These are phyloP conservation scores for Botrytis galanthina DNA, from an alignment of 2,329 filamentous ascomycete genomes.

Conservation along the genomic window DNA sequence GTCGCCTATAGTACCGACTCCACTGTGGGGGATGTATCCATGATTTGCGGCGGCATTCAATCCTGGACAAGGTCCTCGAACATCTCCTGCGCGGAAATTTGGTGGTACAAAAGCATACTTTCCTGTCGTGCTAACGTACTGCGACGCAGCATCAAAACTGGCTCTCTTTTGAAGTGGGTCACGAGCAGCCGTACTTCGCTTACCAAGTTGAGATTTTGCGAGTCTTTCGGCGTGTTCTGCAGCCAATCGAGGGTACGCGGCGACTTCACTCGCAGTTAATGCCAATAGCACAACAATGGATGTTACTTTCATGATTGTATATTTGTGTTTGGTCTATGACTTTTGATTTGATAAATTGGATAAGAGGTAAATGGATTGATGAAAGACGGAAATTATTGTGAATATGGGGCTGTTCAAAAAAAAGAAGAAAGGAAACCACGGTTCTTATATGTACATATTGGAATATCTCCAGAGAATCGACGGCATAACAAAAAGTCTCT, in stretches of 20 bases:
- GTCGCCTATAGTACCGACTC: constrained; percentile 33
- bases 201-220: constrained; percentile 2
- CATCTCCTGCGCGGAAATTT: constrained; percentile 26
- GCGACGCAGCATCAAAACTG: constrained; percentile 9
- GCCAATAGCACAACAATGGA: not conserved
- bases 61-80: constrained; percentile 39
- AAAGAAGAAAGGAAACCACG: not conserved
- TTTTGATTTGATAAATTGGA: not conserved
- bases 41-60: constrained; percentile 45
- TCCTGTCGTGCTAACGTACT: constrained; percentile 17
- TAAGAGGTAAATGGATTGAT: not conserved
- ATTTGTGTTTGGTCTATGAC: not conserved
- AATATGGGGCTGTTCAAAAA: not conserved
- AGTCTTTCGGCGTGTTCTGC: constrained; percentile 6
- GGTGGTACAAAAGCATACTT: constrained; percentile 25
- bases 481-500: not conserved
- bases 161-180: not conserved
- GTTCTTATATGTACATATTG: not conserved
- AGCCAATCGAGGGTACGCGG: not conserved
- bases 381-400: not conserved
- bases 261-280: constrained; percentile 1
- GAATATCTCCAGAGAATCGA: not conserved
- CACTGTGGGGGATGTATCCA: constrained; percentile 42
- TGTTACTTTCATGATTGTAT: not conserved
- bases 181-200: constrained; percentile 7